These are phyloP conservation scores for Lactarius deliciosus DNA, from an alignment of 768 basidiomycete genomes.

Conservation along the genomic window DNA sequence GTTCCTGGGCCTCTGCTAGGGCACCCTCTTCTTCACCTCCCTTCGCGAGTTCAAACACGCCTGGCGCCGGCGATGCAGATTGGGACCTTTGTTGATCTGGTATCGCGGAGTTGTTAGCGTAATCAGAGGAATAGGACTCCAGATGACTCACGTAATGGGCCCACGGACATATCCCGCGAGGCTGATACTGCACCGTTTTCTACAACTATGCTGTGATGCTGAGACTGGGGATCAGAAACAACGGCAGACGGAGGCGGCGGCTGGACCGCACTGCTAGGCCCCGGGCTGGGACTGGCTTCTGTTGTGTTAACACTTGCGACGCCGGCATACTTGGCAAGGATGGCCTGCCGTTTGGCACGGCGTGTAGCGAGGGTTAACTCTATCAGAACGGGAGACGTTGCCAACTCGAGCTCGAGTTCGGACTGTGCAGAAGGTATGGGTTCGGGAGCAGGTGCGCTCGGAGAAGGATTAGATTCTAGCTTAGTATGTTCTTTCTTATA, in stretches of 20 bases:
- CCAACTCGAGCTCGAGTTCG: conserved; percentile 53
- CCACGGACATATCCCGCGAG: conserved; percentile 13
- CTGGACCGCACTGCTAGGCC: conserved; percentile 71
- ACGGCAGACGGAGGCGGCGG: conserved; percentile 60
- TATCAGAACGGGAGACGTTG: conserved; percentile 45
- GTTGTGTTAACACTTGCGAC: conserved; percentile 39
- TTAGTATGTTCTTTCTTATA: conserved; percentile 16
- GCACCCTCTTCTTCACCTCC: conserved; percentile 52
- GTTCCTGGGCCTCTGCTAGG: conserved; percentile 47
- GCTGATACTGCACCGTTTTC: conserved; percentile 27
- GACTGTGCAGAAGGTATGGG: conserved; percentile 37
- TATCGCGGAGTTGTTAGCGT: background rate
- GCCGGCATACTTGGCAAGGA: conserved; percentile 72
- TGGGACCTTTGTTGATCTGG: conserved; percentile 43
- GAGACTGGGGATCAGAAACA: conserved; percentile 63
- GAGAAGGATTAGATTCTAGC: conserved; percentile 19
- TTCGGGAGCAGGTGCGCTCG: conserved; percentile 22
- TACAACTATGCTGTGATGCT: conserved; percentile 48
- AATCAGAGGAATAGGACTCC: background rate
- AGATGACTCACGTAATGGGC: conserved; percentile 5
- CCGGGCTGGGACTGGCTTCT: conserved; percentile 52
- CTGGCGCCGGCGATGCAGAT: conserved; percentile 59
- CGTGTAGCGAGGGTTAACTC: conserved; percentile 67
- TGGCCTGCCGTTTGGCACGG: conserved; percentile 70
- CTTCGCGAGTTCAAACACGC: conserved; percentile 68